Evolutionary conservation across 176 grass and related monocot genomes (phyloP).

Genomic region (Musa troglodytarum): DNA sequence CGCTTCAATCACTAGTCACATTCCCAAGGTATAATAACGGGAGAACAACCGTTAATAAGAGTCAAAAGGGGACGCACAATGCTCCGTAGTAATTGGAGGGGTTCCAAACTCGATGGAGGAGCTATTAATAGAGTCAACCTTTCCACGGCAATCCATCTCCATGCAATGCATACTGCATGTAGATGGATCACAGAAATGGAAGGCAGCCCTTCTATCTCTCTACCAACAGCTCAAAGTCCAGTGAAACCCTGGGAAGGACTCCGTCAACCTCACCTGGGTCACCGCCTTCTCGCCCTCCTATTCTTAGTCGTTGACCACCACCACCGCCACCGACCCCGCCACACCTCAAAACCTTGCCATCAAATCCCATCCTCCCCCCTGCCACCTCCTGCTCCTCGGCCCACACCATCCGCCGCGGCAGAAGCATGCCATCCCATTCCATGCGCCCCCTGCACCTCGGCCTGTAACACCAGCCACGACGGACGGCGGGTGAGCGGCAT

Average conservation of each 20-base stretch:
- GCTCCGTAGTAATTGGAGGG: too few relatives aligned
- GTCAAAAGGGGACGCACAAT: too few relatives aligned
- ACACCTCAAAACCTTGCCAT: slow-evolving; percentile 18
- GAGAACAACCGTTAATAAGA: too few relatives aligned
- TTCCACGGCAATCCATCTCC: too few relatives aligned
- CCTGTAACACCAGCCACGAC: background rate
- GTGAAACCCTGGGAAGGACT: background rate
- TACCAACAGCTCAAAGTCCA: too few relatives aligned
- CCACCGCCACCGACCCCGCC: background rate
- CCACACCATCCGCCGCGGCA: background rate
- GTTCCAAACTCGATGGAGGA: too few relatives aligned
- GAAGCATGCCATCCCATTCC: background rate
- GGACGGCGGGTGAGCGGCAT: background rate
- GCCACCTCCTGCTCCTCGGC: background rate
- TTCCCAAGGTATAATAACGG: too few relatives aligned
- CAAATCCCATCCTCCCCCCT: slow-evolving; percentile 20
- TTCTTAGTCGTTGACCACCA: slow-evolving; percentile 1
- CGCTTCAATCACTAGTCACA: too few relatives aligned
- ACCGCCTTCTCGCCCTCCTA: background rate
- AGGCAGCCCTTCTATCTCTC: too few relatives aligned
- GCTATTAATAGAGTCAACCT: too few relatives aligned
- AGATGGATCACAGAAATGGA: too few relatives aligned
- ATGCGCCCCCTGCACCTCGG: background rate
- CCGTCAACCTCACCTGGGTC: background rate
- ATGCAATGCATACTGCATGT: too few relatives aligned